Conservation (phyloP, 2,329 filamentous ascomycete genomes). For the Pseudogymnoascus sp. region DNA sequence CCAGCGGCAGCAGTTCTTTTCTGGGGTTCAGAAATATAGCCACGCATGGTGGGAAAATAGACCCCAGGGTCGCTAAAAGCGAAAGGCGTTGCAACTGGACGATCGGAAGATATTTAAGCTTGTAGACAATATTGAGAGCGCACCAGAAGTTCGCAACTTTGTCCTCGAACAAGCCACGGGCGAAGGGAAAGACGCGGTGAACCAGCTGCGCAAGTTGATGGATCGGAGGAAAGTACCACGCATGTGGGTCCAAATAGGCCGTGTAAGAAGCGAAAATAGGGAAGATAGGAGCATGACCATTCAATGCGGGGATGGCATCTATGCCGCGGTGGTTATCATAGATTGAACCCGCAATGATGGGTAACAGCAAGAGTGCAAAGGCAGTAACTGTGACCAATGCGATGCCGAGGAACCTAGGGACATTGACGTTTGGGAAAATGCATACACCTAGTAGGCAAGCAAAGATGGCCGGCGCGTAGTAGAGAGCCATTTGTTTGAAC, state of each 20-base stretch:
- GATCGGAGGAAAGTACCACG: constrained; percentile 64
- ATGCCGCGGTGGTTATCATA: constrained; percentile 61
- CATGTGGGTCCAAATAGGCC: constrained; percentile 50
- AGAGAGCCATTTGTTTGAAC: constrained; percentile 99
- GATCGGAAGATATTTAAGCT: constrained; percentile 67
- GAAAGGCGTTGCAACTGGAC: constrained; percentile 68
- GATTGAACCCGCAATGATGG: constrained; percentile 62
- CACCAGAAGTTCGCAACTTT: constrained; percentile 99
- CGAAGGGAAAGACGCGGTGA: constrained; percentile 91
- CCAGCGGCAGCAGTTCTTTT: constrained; percentile 68
- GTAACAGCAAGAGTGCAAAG: constrained; percentile 67
- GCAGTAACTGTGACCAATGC: constrained; percentile 62
- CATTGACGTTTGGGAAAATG: constrained; percentile 61
- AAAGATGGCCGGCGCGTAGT: constrained; percentile 90
- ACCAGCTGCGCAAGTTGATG: constrained; percentile 76
- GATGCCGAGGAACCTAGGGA: constrained; percentile 63
- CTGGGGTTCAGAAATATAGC: constrained; percentile 72
- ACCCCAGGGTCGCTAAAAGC: constrained; percentile 61
- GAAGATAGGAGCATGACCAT: constrained; percentile 51
- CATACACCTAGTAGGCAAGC: constrained; percentile 84
- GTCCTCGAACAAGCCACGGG: constrained; percentile 93
- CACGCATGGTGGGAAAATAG: constrained; percentile 70
- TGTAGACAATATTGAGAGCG: constrained; percentile 78
- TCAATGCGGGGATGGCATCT: constrained; percentile 45
- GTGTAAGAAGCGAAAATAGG: constrained; percentile 52